Conservation (phyloP, 768 basidiomycete genomes). For the Boletus sp. region DNA sequence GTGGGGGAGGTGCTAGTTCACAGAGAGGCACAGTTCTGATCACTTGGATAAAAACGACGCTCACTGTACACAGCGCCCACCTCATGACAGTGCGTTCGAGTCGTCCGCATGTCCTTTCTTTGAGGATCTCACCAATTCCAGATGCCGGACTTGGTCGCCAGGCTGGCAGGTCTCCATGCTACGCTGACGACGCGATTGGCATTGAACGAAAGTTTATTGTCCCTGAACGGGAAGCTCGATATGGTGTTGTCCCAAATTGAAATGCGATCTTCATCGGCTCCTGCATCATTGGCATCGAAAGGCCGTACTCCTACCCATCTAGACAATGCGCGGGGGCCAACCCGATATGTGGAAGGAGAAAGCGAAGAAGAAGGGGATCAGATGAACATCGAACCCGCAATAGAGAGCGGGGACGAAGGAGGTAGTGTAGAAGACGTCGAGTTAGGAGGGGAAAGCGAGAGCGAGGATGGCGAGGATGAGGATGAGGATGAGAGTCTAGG, state of each 20-base stretch:
- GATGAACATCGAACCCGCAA: conserved; percentile 57
- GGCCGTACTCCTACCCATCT: conserved; percentile 36
- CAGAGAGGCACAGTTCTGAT: conserved; percentile 71
- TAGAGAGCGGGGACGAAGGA: conserved; percentile 63
- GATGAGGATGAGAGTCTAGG: conserved; percentile 41
- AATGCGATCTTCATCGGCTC: conserved; percentile 73
- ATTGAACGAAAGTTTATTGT: conserved; percentile 80
- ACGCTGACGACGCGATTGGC: conserved; percentile 76
- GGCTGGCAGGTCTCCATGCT: conserved; percentile 81
- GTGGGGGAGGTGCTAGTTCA: conserved; percentile 76
- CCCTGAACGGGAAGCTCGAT: conserved; percentile 87
- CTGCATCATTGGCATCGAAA: conserved; percentile 49
- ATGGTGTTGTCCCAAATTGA: conserved; percentile 94
- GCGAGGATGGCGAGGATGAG: conserved; percentile 49
- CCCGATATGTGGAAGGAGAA: conserved; percentile 76
- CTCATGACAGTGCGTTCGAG: conserved; percentile 80
- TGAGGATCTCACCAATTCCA: conserved; percentile 31
- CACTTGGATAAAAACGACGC: conserved; percentile 77
- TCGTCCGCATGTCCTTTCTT: neutral
- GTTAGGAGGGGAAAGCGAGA: conserved; percentile 62
- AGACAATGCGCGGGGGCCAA: conserved; percentile 40
- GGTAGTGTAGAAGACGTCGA: conserved; percentile 81
- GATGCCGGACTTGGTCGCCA: conserved; percentile 91
- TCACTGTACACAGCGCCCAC: conserved; percentile 85
- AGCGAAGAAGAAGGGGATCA: conserved; percentile 66